Evolutionary conservation across 2,329 filamentous ascomycete species (phyloP).

Genomic region (Calonectria fujianensis): DNA sequence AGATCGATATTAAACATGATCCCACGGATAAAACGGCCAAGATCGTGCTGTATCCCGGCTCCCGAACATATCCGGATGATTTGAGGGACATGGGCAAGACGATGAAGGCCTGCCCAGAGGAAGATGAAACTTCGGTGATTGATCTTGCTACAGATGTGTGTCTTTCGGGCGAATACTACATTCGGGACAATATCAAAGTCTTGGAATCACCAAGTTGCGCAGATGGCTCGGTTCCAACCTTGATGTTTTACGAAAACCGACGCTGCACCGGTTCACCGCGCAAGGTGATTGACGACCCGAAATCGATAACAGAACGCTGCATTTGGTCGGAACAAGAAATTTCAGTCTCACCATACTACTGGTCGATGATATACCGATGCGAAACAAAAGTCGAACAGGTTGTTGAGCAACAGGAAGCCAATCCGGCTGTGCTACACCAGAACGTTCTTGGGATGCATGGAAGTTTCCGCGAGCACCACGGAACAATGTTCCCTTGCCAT

Average conservation of each 20-base stretch:
- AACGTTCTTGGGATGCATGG: conserved; percentile 10
- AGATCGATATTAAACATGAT: neutral
- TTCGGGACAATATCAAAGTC: conserved; percentile 29
- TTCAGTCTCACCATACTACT: conserved; percentile 26
- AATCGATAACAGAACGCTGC: neutral
- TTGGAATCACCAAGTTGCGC: conserved; percentile 18
- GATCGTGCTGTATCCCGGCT: conserved; percentile 27
- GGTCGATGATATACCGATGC: conserved; percentile 36
- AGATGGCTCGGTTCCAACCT: conserved; percentile 9
- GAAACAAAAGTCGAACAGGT: neutral
- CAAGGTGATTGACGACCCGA: neutral
- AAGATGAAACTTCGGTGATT: conserved; percentile 8
- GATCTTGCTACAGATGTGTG: conserved; percentile 23
- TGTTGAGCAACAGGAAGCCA: conserved; percentile 9
- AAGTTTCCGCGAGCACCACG: conserved; percentile 8
- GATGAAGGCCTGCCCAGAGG: neutral
- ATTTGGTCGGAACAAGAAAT: conserved; percentile 30
- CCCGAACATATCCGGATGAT: conserved; percentile 32
- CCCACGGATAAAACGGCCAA: neutral
- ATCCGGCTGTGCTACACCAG: conserved; percentile 12
- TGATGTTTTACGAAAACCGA: conserved; percentile 29
- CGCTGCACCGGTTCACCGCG: conserved; percentile 6
- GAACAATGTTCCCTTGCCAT: conserved; percentile 21
- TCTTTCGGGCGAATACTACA: conserved; percentile 29
- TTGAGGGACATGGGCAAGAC: conserved; percentile 29